These are phyloP conservation scores for Aspergillus sparsus DNA, from an alignment of 495 filamentous ascomycete genomes.

Conservation along the genomic window DNA sequence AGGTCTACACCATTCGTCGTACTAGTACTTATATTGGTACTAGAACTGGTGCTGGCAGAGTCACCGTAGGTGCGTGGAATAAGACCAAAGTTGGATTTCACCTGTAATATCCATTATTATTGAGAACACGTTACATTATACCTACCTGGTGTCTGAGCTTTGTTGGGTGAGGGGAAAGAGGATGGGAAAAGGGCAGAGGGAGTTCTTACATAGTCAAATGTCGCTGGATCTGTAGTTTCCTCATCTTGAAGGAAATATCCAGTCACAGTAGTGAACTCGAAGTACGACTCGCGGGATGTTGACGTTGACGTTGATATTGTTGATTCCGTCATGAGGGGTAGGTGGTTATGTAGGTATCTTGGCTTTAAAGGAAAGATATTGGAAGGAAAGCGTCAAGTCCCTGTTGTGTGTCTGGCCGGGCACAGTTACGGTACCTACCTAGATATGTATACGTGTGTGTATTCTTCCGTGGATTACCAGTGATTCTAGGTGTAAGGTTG, in stretches of 20 bases:
- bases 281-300: conserved; percentile 17
- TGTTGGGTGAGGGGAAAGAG: too few relatives aligned
- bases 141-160: background rate
- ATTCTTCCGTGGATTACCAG: too few relatives aligned
- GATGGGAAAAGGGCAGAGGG: background rate
- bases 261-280: conserved; percentile 50
- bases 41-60: conserved; percentile 35
- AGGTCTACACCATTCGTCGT: too few relatives aligned
- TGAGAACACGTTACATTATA: background rate
- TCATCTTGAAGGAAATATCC: conserved; percentile 78
- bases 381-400: too few relatives aligned
- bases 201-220: conserved; percentile 66
- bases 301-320: conserved; percentile 1
- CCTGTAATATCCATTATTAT: conserved; percentile 22
- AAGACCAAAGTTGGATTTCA: conserved; percentile 64
- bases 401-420: too few relatives aligned
- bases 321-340: conserved; percentile 13
- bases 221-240: conserved; percentile 58
- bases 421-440: too few relatives aligned
- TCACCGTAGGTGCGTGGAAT: conserved; percentile 53
- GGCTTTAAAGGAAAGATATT: too few relatives aligned
- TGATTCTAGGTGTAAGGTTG: too few relatives aligned
- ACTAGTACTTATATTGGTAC: too few relatives aligned
- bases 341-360: too few relatives aligned
- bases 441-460: too few relatives aligned